phyloP scores from a whole-genome alignment of 2,329 filamentous ascomycete species.

The Furcasterigmium furcatum region DNA sequence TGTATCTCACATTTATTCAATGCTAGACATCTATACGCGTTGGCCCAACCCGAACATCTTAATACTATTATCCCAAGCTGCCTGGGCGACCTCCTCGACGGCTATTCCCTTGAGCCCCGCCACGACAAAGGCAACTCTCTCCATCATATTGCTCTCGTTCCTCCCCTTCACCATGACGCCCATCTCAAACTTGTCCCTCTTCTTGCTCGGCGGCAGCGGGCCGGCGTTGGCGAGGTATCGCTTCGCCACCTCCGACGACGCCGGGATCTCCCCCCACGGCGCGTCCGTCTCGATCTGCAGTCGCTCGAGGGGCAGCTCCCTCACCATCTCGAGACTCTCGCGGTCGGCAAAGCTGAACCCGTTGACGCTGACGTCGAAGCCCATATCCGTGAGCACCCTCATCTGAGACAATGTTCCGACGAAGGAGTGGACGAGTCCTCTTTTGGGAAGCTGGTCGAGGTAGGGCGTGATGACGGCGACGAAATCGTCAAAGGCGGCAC shows the following conservation, averaged over 20 bases:
- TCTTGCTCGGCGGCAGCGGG: slow-evolving; percentile 36
- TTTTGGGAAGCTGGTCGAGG: slow-evolving; percentile 25
- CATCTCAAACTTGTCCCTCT: slow-evolving; percentile 43
- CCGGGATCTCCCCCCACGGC: slow-evolving; percentile 41
- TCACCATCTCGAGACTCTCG: slow-evolving; percentile 37
- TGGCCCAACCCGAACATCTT: slow-evolving; percentile 21
- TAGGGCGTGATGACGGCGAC: slow-evolving; percentile 35
- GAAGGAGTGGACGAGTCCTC: slow-evolving; percentile 35
- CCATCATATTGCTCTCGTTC: slow-evolving; percentile 47
- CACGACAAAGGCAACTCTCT: slow-evolving; percentile 41
- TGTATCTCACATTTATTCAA: no score
- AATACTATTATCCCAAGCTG: slow-evolving; percentile 30
- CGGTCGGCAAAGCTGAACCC: slow-evolving; percentile 40
- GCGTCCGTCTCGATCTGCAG: slow-evolving; percentile 46
- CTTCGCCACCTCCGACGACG: slow-evolving; percentile 30
- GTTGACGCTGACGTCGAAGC: slow-evolving; percentile 44
- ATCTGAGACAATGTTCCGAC: slow-evolving; percentile 35
- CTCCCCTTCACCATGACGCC: slow-evolving; percentile 45
- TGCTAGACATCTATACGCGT: no score
- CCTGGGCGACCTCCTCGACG: slow-evolving; percentile 37
- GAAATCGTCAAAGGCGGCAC: slow-evolving; percentile 39
- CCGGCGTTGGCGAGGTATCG: slow-evolving; percentile 34
- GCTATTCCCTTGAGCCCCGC: slow-evolving; percentile 41
- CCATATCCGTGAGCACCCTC: slow-evolving; percentile 28
- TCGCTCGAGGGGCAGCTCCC: slow-evolving; percentile 30